Evolutionary conservation across 2,329 filamentous ascomycete genomes (phyloP).

Genomic region (Alternaria ventricosa): DNA sequence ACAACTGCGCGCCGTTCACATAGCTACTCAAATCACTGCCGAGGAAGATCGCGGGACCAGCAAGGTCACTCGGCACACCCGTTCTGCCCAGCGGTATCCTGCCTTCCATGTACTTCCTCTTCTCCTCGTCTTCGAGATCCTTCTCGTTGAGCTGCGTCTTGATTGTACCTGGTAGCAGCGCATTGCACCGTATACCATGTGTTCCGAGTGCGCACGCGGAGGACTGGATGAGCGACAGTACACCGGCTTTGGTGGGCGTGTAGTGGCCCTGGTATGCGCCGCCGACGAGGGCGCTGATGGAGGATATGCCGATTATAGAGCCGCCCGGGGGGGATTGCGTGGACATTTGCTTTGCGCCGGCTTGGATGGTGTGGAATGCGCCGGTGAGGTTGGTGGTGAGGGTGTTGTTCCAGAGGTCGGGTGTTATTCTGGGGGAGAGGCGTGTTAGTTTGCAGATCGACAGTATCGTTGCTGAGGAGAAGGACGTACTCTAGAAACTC

Average conservation of each 20-base stretch:
- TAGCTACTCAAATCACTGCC: conserved; percentile 71
- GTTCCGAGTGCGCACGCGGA: conserved; percentile 78
- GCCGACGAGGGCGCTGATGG: conserved; percentile 77
- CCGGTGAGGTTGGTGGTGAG: conserved; percentile 83
- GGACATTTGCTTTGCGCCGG: conserved; percentile 84
- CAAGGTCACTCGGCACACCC: conserved; percentile 68
- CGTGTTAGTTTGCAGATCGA: too few species aligned
- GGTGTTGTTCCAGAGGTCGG: conserved; percentile 73
- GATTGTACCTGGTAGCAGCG: conserved; percentile 82
- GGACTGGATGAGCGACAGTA: conserved; percentile 82
- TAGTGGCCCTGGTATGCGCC: conserved; percentile 83
- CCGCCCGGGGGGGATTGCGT: conserved; percentile 68
- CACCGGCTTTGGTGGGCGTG: conserved; percentile 83
- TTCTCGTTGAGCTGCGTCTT: conserved; percentile 84
- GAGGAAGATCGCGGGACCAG: conserved; percentile 84
- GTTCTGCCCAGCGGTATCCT: conserved; percentile 72
- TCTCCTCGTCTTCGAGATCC: conserved; percentile 75
- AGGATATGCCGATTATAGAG: conserved; percentile 78
- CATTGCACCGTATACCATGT: conserved; percentile 81
- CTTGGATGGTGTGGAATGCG: conserved; percentile 87
- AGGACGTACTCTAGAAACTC: conserved; percentile 74
- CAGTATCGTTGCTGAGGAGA: not conserved
- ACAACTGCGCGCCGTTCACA: conserved; percentile 75
- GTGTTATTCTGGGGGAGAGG: conserved; percentile 61
- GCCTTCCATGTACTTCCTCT: conserved; percentile 79